phyloP scores from a whole-genome alignment of 768 basidiomycete genomes.

The Mycena kentingensis region DNA sequence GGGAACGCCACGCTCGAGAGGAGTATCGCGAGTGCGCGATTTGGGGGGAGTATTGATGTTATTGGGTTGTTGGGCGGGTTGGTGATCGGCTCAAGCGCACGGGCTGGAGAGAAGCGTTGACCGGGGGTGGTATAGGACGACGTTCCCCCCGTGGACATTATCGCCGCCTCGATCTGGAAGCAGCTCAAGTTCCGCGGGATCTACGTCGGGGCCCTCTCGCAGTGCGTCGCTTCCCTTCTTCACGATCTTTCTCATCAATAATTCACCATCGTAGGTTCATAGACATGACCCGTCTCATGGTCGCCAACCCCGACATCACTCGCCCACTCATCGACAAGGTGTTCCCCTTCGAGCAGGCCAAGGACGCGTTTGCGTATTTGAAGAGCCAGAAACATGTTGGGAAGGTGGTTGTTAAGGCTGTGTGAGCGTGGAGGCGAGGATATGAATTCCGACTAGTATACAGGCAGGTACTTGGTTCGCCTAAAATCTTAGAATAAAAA shows the following conservation, averaged over 20 bases:
- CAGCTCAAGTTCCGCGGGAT: conserved; percentile 45
- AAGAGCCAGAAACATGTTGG: conserved; percentile 52
- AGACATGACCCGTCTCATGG: conserved; percentile 45
- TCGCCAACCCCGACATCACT: conserved; percentile 36
- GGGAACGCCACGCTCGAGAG: conserved; percentile 41
- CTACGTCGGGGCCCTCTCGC: conserved; percentile 45
- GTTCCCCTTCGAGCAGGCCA: conserved; percentile 47
- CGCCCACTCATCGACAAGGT: conserved; percentile 52
- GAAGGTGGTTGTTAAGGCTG: conserved; percentile 49
- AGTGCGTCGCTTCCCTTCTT: conserved; percentile 31
- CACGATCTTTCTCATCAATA: background rate
- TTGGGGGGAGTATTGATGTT: conserved; percentile 34
- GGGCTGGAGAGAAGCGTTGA: too few species aligned
- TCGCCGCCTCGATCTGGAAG: conserved; percentile 31
- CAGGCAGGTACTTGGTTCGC: too few species aligned
- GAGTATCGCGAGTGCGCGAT: conserved; percentile 27
- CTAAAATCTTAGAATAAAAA: too few species aligned
- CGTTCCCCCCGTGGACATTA: conserved; percentile 28
- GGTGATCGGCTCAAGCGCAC: too few species aligned
- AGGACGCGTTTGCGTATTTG: conserved; percentile 48
- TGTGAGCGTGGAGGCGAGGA: too few species aligned
- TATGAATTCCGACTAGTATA: too few species aligned
- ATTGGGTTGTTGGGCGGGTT: conserved; percentile 38
- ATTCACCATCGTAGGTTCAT: conserved; percentile 38
- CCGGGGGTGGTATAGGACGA: conserved; percentile 5